phyloP scores from a whole-genome alignment of 176 grass and related monocot genomes.

The Bromus sterilis region DNA sequence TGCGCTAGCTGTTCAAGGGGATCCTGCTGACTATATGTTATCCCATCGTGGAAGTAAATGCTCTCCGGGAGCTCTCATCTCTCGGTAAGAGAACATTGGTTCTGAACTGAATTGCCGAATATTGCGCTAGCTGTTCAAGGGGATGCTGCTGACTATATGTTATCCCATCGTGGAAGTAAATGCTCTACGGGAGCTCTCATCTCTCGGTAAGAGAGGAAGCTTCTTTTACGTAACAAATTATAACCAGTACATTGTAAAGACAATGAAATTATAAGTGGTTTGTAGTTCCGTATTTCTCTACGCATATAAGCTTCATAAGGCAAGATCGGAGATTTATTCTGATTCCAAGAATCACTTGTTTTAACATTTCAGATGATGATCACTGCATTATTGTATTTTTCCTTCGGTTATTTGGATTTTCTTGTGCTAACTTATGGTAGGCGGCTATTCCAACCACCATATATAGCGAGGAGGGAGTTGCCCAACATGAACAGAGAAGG shows the following conservation, averaged over 20 bases:
- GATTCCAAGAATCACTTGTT: not conserved
- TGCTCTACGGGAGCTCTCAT: constrained; percentile 77
- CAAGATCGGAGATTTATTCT: not conserved
- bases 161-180: constrained; percentile 77
- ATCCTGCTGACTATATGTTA: constrained; percentile 90
- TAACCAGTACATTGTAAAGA: constrained; percentile 84
- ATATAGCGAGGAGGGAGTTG: no score
- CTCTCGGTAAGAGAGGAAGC: constrained; percentile 91
- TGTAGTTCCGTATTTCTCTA: not conserved
- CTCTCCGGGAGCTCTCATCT: no score
- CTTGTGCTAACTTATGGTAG: no score
- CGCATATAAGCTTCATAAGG: not conserved
- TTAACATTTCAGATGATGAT: constrained; percentile 48
- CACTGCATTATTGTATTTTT: no score
- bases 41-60: no score
- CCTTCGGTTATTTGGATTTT: no score
- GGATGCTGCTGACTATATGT: constrained; percentile 89
- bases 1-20: constrained; percentile 81
- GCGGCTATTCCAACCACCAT: no score
- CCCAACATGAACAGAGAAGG: no score
- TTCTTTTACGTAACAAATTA: constrained; percentile 86
- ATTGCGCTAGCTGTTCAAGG: constrained; percentile 77
- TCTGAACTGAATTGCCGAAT: constrained; percentile 47
- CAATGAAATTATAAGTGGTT: no score
- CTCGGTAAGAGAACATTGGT: constrained; percentile 66